Evolutionary conservation across 768 basidiomycete species (phyloP).

Genomic region (Erythrobasidium yunnanense): DNA sequence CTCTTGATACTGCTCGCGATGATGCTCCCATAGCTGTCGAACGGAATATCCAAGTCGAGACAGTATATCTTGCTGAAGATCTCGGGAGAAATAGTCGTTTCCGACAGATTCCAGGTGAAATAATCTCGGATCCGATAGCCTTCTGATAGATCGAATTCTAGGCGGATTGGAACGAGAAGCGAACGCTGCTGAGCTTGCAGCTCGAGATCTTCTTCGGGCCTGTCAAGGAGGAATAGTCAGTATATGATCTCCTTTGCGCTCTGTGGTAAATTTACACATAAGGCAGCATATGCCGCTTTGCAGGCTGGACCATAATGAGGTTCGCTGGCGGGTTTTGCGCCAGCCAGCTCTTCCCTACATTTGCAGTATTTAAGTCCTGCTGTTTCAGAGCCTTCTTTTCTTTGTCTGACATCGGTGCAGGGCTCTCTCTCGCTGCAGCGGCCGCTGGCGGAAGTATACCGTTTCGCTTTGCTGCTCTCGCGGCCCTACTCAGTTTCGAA

Average conservation of each 20-base stretch:
- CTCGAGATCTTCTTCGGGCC: conserved; percentile 57
- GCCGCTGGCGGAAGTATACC: conserved; percentile 48
- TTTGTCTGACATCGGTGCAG: conserved; percentile 39
- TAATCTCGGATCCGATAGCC: conserved; percentile 83
- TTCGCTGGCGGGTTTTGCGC: conserved; percentile 71
- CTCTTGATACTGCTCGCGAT: conserved; percentile 77
- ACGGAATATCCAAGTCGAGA: conserved; percentile 69
- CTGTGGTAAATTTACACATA: conserved; percentile 45
- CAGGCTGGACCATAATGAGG: conserved; percentile 56
- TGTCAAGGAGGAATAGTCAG: conserved; percentile 25
- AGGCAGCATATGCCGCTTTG: conserved; percentile 61
- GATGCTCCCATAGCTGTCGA: conserved; percentile 57
- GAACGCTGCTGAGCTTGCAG: conserved; percentile 51
- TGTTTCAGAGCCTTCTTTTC: conserved; percentile 44
- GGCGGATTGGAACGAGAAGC: conserved; percentile 75
- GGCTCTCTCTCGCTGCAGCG: conserved; percentile 45
- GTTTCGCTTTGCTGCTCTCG: conserved; percentile 47
- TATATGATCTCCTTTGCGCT: not conserved
- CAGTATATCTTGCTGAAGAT: conserved; percentile 78
- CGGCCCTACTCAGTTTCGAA: conserved; percentile 69
- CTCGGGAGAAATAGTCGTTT: conserved; percentile 72
- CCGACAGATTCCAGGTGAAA: conserved; percentile 87
- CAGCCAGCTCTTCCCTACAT: conserved; percentile 69
- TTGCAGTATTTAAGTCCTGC: conserved; percentile 47
- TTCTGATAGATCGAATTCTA: conserved; percentile 89